phyloP scores from a whole-genome alignment of 1,139 yeast species.

The Yarrowia galli region DNA sequence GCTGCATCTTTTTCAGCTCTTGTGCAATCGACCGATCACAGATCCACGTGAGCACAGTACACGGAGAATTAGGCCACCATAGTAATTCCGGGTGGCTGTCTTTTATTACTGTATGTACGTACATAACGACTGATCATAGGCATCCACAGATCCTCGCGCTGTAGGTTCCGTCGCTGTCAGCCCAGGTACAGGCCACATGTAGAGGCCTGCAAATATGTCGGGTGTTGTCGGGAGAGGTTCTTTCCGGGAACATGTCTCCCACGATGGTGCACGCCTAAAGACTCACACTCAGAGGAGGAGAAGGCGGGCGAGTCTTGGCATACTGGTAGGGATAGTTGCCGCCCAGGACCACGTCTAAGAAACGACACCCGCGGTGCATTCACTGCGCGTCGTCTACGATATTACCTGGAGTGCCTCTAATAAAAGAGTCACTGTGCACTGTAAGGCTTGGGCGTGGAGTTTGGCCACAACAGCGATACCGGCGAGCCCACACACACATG shows the following conservation, averaged over 20 bases:
- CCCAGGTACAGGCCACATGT: not conserved
- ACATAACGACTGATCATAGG: not conserved
- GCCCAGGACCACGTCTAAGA: constrained; percentile 1
- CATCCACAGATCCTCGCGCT: not conserved
- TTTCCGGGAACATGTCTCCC: not conserved
- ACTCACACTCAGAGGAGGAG: not conserved
- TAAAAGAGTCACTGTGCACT: constrained; percentile 1
- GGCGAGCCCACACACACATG: not conserved
- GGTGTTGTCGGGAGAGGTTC: constrained; percentile 13
- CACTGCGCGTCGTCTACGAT: not conserved
- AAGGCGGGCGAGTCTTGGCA: constrained; percentile 19
- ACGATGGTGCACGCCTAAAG: not conserved
- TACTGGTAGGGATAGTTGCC: not conserved
- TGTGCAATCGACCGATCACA: not conserved
- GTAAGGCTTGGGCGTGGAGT: not conserved
- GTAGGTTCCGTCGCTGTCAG: not conserved
- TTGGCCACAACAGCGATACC: constrained; percentile 8
- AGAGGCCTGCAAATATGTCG: constrained; percentile 20
- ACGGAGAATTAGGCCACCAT: not conserved
- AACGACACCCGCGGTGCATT: constrained; percentile 10
- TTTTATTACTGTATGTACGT: too few species aligned
- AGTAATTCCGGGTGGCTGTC: not conserved
- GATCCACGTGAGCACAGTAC: constrained; percentile 24
- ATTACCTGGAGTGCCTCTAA: too few species aligned
- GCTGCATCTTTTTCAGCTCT: constrained; percentile 22